These are phyloP conservation scores for Pseudogymnoascus sp. DNA, from an alignment of 2,329 filamentous ascomycete genomes.

Conservation along the genomic window DNA sequence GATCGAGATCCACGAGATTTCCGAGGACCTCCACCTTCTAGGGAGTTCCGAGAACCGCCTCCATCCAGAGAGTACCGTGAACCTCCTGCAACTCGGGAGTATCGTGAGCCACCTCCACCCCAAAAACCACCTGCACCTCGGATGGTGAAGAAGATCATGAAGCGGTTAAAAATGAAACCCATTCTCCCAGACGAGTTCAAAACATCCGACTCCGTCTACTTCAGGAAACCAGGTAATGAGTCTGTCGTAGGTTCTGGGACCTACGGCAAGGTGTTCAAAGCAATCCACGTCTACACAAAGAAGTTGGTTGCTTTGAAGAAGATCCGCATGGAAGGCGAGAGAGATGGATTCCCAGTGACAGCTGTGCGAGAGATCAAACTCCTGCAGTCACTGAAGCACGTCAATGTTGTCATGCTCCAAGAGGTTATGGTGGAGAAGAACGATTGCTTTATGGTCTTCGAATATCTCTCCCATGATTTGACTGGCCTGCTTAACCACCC, in stretches of 20 bases:
- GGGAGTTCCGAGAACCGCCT: background rate
- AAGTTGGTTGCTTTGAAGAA: constrained; percentile 77
- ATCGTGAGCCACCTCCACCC: constrained; percentile 28
- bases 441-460: constrained; percentile 99
- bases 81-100: background rate
- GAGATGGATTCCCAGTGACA: constrained; percentile 84
- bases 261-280: constrained; percentile 93
- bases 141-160: constrained; percentile 59
- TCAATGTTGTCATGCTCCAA: constrained; percentile 72
- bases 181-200: constrained; percentile 63
- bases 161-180: constrained; percentile 62
- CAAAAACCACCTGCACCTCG: constrained; percentile 34
- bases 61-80: background rate
- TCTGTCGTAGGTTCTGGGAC: constrained; percentile 93
- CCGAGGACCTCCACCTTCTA: background rate
- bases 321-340: constrained; percentile 88
- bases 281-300: constrained; percentile 84
- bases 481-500: constrained; percentile 94
- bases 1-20: background rate
- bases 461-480: constrained; percentile 92
- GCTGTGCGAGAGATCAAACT: constrained; percentile 87
- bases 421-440: constrained; percentile 98
- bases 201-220: constrained; percentile 82
- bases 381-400: constrained; percentile 74
- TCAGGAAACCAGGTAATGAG: constrained; percentile 91